Evolutionary conservation across 2,329 filamentous ascomycete genomes (phyloP), one percentile per base, ranked within the genome.

Genomic region (Neonectria ditissima): DNA sequence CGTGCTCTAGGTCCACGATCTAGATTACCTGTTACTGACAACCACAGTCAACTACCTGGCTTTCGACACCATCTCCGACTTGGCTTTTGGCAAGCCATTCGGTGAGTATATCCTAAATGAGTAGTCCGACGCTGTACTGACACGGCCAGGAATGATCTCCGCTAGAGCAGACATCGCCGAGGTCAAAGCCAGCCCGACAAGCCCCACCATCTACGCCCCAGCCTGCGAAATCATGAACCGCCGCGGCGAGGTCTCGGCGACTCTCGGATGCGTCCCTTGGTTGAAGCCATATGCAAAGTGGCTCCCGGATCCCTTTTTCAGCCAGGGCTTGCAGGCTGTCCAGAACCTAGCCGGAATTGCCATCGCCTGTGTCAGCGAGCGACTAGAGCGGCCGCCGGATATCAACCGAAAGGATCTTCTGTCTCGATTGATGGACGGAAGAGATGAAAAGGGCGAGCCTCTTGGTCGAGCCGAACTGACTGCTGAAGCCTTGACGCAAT

Each of bases 201-300:
- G 85, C 2, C 83, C 87, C 3, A 86, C 91, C 8, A 87, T 87
- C 37, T 93, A 91, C 72, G 91, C 91, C 0, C 87, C 91, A 1
- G 94, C 94, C n/a, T 92, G 97, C 62, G 90, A 97, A 79, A 94
- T 97, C 11, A 84, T 97, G 67, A 97, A 97, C 80, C 88, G 94
- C 11, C 86, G 94, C 41, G 94, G 94, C 55, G 94, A 97, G 75
- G 93, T 97, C 26, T 94, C 91, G 3, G 92, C 89, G 9, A 89
- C 93, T 0, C 84, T 97, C 1, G 94, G 94, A 4, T 92, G 88
- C 72, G 81, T 91, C 60, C 93, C 94, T 0, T 79, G 81, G 65
- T 81, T 97, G 43, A 95, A 92, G 78, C 92, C 93, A 0, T 97
- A 88, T 69, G 94, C 93, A 28, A 89, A 88, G 71, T 94, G 90